Evolutionary conservation across 1,139 yeast species (phyloP).

Genomic region (Hansenula anomala): DNA sequence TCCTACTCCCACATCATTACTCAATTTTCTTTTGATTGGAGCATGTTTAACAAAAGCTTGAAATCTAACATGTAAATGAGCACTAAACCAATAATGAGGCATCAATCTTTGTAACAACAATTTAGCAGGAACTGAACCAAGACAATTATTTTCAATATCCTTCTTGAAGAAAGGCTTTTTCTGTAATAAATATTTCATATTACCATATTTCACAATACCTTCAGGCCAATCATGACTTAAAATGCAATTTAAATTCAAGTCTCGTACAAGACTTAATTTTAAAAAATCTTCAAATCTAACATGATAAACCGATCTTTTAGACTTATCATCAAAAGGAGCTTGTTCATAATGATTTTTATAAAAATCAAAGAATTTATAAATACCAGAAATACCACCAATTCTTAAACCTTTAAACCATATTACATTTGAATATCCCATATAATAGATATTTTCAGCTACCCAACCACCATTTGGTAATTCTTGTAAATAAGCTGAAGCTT

Average conservation of each 20-base stretch:
- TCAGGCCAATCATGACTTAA: constrained; percentile 96
- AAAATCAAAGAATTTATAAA: constrained; percentile 53
- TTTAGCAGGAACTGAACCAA: constrained; percentile 78
- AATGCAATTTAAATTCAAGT: constrained; percentile 44
- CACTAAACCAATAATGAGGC: constrained; percentile 82
- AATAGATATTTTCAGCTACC: constrained; percentile 91
- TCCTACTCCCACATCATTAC: constrained; percentile 4
- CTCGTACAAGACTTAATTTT: constrained; percentile 41
- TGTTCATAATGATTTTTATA: constrained; percentile 34
- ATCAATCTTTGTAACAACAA: constrained; percentile 45
- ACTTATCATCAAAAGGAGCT: constrained; percentile 42
- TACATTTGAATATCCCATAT: constrained; percentile 73
- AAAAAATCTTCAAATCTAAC: constrained; percentile 59
- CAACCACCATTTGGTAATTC: constrained; percentile 88
- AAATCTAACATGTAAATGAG: constrained; percentile 80
- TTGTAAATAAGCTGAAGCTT: constrained; percentile 71
- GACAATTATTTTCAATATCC: constrained; percentile 53
- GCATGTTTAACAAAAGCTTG: constrained; percentile 46
- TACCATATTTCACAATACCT: constrained; percentile 66
- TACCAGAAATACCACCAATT: constrained; percentile 84
- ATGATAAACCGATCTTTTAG: constrained; percentile 67
- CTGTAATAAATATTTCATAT: constrained; percentile 40
- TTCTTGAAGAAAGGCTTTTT: constrained; percentile 61
- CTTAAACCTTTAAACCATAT: constrained; percentile 70
- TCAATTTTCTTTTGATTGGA: constrained; percentile 11